Evolutionary conservation across 1,284 basidiomycete genomes (phyloP).

Genomic region (Cutaneotrichosporon arboriforme): DNA sequence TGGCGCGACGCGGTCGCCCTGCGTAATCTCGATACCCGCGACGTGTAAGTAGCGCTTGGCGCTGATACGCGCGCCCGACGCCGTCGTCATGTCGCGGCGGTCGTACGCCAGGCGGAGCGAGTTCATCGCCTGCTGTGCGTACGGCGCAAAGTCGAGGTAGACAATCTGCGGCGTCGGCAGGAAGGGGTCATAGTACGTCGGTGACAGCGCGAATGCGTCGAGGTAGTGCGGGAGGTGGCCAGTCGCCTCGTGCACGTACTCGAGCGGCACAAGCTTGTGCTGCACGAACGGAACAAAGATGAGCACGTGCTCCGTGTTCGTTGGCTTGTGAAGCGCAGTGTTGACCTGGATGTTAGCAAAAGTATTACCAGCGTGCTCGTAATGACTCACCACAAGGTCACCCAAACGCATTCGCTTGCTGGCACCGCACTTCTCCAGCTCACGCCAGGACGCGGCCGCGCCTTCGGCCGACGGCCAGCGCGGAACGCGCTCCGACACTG

Average conservation of each 20-base stretch:
- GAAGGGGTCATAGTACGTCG: slow-evolving; percentile 48
- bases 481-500: slow-evolving; percentile 33
- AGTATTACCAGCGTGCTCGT: not conserved
- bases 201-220: slow-evolving; percentile 44
- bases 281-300: slow-evolving; percentile 39
- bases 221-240: slow-evolving; percentile 45
- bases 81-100: slow-evolving; percentile 42
- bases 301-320: slow-evolving; percentile 39
- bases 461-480: slow-evolving; percentile 47
- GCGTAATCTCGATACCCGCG: slow-evolving; percentile 40
- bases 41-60: slow-evolving; percentile 49
- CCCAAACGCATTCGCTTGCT: slow-evolving; percentile 40
- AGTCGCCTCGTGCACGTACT: slow-evolving; percentile 33
- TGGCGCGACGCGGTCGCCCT: slow-evolving; percentile 23
- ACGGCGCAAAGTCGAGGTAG: slow-evolving; percentile 45
- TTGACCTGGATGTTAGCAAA: slow-evolving; percentile 27
- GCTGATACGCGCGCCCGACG: slow-evolving; percentile 42
- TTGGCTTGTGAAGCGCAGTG: slow-evolving; percentile 37
- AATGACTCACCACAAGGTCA: slow-evolving; percentile 42
- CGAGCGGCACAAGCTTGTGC: slow-evolving; percentile 43
- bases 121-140: slow-evolving; percentile 29
- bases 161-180: slow-evolving; percentile 44
- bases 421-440: slow-evolving; percentile 47
- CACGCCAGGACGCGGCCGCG: slow-evolving; percentile 33
- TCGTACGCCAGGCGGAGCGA: slow-evolving; percentile 45